Percentiles rank a stretch among this genome's conserved stretches.
phyloP scores from a whole-genome alignment of 179 eudicot genomes.

The Silene coronaria region DNA sequence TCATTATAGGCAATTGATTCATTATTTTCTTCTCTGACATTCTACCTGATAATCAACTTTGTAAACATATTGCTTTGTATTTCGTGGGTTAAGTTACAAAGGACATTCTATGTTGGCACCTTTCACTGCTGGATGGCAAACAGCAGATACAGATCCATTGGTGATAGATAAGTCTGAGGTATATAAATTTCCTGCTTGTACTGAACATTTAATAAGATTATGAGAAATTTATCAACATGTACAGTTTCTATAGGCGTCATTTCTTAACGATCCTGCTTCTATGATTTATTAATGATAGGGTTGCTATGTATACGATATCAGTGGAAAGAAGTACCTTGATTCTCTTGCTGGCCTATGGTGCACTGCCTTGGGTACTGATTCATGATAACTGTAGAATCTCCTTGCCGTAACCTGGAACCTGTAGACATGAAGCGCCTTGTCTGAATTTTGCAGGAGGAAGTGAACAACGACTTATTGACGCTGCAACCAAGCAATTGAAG shows the following conservation, averaged over 20 bases:
- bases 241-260: not conserved
- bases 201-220: no score
- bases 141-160: conserved; percentile 63
- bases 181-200: no score
- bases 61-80: not conserved
- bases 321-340: conserved; percentile 87
- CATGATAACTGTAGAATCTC: not conserved
- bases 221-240: not conserved
- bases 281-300: conserved; percentile 48
- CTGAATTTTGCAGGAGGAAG: conserved; percentile 64
- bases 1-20: not conserved
- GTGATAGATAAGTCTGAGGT: conserved; percentile 87
- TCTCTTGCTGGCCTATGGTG: conserved; percentile 95
- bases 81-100: conserved; percentile 46
- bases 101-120: conserved; percentile 96
- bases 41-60: not conserved
- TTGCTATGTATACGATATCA: conserved; percentile 62
- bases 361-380: conserved; percentile 72
- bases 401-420: conserved; percentile 8
- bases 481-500: conserved; percentile 73
- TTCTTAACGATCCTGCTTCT: not conserved
- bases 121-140: conserved; percentile 92
- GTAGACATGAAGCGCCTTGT: conserved; percentile 10
- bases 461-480: conserved; percentile 88
- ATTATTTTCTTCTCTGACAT: not conserved